Base-by-base conservation (phyloP, 2,329 filamentous ascomycete species). In the Hymenoscyphus linearis region DNA sequence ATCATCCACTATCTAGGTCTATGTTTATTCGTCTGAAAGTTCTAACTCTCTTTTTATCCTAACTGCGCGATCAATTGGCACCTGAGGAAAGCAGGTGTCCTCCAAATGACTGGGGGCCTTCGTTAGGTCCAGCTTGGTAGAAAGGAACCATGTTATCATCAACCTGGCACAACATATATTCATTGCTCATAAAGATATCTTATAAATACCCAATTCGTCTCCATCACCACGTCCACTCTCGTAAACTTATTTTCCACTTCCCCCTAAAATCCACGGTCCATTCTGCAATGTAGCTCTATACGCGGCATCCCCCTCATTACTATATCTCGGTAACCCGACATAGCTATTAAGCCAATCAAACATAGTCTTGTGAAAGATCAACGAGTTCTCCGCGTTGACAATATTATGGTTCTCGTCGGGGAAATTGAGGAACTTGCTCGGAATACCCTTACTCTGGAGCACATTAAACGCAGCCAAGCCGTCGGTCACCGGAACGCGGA, bases 321-420 rank as follows among this genome's bases (percentile, higher is more conserved):
- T 61, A 14, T 58, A 40, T 44, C 60, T 26, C 13, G 62, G 52
- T 54, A 68, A 58, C 0, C 63, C 63, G 1, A 65, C 67, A 62
- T 65, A 61, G 2, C 60, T 60, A 61, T 86, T 86, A 67, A 86
- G 83, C 85, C 88, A 96, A 62, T 85, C 85, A 44, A 96, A 71
- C 22, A 97, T 91, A 60, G 91, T 88, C 61, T 83, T 83, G 70
- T 97, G 91, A 93, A 93, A 97, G 25, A 95, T 81, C 22, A 96
- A 77, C 9, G 85, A 88, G 73, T 97, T 97, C 76, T 96, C 93
- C 0, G 88, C 89, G 73, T 96, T 96, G 58, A 96, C 72, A 6
- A 96, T 91, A 90, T 90, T 86, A 82, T 85, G 57, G 44, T 87
- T 87, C 73, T 89, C 86, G 72, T 89, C 85, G 0, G 85, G 84